Evolutionary conservation across 2,329 filamentous ascomycete genomes (phyloP), one percentile per base, ranked within the genome.

Genomic region (Fusarium buxicola): DNA sequence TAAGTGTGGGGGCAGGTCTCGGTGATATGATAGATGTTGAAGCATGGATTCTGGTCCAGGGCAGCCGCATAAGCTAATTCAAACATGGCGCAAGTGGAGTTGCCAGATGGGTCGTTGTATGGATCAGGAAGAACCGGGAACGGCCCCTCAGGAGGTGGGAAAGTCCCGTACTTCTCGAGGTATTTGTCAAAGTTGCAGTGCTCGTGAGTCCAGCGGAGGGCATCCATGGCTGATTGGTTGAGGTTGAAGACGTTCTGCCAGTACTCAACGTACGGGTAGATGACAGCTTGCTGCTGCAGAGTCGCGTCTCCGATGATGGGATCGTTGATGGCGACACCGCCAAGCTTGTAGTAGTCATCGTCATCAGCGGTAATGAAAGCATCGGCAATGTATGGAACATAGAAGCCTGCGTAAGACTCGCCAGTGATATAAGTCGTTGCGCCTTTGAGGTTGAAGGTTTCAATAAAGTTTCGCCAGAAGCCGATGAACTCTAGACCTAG

Each of bases 401-500:
- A 90, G 67, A 80, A 76, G 13, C 90, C 90, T 1, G 85, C 89
- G 66, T 91, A 92, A 0, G 84, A 89, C 74, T 84, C 90, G 7
- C 90, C 92, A 0, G 89, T 83, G 55, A 95, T 84, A 74, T 90
- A 94, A 9, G 92, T 83, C 63, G 90, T 90, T 68, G 84, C 86
- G 11, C 84, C 83, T 16, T 90, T 82, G 69, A 92, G 80, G n/a
- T 76, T 80, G 65, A 93, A 93, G 0, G 87, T 87, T 30, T 91
- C 81, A 55, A 92, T 77, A 67, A 92, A 93, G 77, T 92, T 92
- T 77, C 89, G 88, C 82, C 88, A 93, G 77, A 92, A 95, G 45
- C 89, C 89, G 13, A 90, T 80, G 73, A 94, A 92, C 65, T 94
- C 85, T n/a, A 78, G 75, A 0, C 89, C 89, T 2, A 90, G 81